Conservation (phyloP, 2,329 filamentous ascomycete genomes). For the Didymella glomerata region DNA sequence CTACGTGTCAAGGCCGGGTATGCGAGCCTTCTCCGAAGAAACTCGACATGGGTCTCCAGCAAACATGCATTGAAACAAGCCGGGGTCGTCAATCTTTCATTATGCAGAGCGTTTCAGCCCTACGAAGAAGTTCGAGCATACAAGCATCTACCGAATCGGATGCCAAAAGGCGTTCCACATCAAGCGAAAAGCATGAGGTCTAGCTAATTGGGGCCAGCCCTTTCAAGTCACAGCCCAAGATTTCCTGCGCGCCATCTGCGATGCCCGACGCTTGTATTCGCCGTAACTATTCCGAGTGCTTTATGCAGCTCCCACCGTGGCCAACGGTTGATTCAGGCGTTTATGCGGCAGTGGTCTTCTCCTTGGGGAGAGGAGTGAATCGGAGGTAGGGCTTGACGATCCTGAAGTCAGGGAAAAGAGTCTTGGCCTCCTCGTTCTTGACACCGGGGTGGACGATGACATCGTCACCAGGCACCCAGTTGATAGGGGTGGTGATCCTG, state of each 20-base stretch:
- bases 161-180: constrained; percentile 1
- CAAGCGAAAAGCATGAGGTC: constrained; percentile 19
- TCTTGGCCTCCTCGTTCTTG: constrained; percentile 66
- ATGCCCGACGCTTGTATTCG: constrained; percentile 18
- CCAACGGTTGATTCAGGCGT: constrained; percentile 1
- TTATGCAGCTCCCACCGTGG: constrained; percentile 6
- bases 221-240: constrained; percentile 2
- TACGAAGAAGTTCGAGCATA: constrained; percentile 8
- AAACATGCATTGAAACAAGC: constrained; percentile 13
- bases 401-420: constrained; percentile 66
- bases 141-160: constrained; percentile 14
- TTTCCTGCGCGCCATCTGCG: constrained; percentile 14
- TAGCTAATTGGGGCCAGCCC: background rate
- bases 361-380: constrained; percentile 67
- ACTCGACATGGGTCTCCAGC: background rate
- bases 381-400: constrained; percentile 70
- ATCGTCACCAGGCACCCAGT: constrained; percentile 67
- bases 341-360: constrained; percentile 61
- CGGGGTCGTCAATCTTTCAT: constrained; percentile 23
- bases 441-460: constrained; percentile 69
- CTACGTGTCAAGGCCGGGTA: constrained; percentile 6
- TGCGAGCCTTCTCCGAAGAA: background rate
- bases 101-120: constrained; percentile 24
- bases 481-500: constrained; percentile 68
- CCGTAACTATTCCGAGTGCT: constrained; percentile 4